Percentiles rank a stretch among this genome's conserved stretches.
Conservation (phyloP, 257 asterid species). For the Handroanthus guayacan region DNA sequence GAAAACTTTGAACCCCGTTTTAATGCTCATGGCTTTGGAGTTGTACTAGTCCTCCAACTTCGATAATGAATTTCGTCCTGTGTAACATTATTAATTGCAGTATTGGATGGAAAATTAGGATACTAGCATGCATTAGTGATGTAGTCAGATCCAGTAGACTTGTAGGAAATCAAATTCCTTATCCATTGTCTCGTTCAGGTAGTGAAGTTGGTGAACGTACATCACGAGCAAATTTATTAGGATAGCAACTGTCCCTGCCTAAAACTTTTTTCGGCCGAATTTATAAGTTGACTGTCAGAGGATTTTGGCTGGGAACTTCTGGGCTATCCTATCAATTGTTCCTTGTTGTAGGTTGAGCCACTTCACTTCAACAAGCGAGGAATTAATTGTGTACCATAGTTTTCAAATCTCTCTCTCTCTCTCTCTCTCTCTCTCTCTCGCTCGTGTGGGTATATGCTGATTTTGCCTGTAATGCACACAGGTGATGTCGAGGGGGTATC, state of each 20-base stretch:
- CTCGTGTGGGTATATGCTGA: conserved; percentile 11
- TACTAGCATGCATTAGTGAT: background rate
- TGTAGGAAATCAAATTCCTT: background rate
- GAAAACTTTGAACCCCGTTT: background rate
- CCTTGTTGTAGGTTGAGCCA: background rate
- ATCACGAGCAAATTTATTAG: background rate
- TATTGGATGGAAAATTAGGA: conserved; percentile 5
- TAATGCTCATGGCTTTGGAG: conserved; percentile 13
- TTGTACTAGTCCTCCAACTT: background rate
- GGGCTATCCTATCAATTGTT: background rate
- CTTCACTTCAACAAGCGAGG: conserved; percentile 26
- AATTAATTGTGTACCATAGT: conserved; percentile 5
- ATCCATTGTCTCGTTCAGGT: background rate
- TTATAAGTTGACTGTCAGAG: background rate
- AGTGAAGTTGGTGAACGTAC: background rate
- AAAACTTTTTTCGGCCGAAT: background rate
- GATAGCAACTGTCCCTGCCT: background rate
- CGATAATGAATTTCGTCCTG: background rate
- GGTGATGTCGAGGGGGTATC: background rate
- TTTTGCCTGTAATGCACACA: conserved; percentile 32
- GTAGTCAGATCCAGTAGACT: background rate
- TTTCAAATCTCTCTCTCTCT: conserved; percentile 2
- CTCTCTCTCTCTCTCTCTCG: conserved; percentile 13
- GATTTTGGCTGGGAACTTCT: background rate
- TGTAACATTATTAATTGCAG: conserved; percentile 1